A percentile compares a stretch with the other conserved stretches of the same genome.
Evolutionary conservation across 2,329 filamentous ascomycete genomes (phyloP).

Genomic region (Akanthomyces muscarius): DNA sequence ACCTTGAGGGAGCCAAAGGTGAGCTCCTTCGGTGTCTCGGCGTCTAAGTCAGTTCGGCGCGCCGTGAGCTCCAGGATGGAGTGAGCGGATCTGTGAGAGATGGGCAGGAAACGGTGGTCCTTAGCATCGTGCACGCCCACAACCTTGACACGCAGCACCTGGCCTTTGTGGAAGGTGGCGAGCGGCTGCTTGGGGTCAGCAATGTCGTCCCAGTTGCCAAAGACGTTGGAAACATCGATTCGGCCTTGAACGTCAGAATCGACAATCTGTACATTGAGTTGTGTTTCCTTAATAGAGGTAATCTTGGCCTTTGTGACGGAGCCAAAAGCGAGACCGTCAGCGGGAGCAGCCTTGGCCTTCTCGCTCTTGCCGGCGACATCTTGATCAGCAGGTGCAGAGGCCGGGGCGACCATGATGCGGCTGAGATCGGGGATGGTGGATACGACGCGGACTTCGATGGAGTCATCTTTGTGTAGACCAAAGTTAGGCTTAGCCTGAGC

Average conservation of each 20-base stretch:
- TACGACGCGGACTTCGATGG: conserved; percentile 67
- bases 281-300: conserved; percentile 81
- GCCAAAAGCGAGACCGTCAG: conserved; percentile 72
- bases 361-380: conserved; percentile 37
- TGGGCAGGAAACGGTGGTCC: conserved; percentile 86
- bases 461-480: conserved; percentile 72
- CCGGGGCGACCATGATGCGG: conserved; percentile 59
- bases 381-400: conserved; percentile 44
- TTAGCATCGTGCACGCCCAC: conserved; percentile 86
- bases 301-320: conserved; percentile 72
- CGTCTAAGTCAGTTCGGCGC: conserved; percentile 64
- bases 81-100: conserved; percentile 78
- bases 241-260: conserved; percentile 75
- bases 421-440: conserved; percentile 66
- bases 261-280: conserved; percentile 84
- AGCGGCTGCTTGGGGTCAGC: conserved; percentile 76
- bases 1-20: conserved; percentile 68
- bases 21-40: conserved; percentile 45
- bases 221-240: conserved; percentile 86
- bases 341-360: conserved; percentile 36
- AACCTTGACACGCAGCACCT: conserved; percentile 69
- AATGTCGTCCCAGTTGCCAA: conserved; percentile 85
- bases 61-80: conserved; percentile 83
- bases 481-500: conserved; percentile 66
- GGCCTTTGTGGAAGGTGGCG: conserved; percentile 64